phyloP scores from a whole-genome alignment of 441 rosid species.

The Arabidopsis lyrata region DNA sequence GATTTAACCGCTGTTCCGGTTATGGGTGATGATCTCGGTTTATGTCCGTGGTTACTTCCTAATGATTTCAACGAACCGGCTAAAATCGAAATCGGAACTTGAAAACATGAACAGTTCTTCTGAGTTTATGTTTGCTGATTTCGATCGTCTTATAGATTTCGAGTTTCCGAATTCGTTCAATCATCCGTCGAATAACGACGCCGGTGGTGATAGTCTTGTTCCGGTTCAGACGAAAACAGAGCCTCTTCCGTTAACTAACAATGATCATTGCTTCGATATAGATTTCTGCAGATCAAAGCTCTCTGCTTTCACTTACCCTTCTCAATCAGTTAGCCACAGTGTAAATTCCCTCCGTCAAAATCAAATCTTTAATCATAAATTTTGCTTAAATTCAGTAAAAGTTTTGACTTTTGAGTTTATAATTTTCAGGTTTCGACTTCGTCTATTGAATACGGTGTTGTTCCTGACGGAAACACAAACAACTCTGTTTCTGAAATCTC shows the following conservation, averaged over 20 bases:
- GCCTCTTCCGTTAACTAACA: conserved; percentile 47
- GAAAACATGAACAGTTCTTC: conserved; percentile 42
- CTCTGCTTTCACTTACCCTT: conserved; percentile 56
- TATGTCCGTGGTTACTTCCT: conserved; percentile 50
- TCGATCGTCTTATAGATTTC: conserved; percentile 63
- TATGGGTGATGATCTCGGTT: conserved; percentile 42
- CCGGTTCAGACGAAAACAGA: conserved; percentile 73
- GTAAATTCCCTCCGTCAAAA: conserved; percentile 48
- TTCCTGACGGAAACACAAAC: conserved; percentile 60
- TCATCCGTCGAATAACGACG: conserved; percentile 39
- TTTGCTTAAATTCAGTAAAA: not conserved
- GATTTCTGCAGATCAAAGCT: conserved; percentile 80
- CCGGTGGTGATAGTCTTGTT: conserved; percentile 65
- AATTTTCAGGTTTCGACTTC: conserved; percentile 60
- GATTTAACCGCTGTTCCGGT: conserved; percentile 38
- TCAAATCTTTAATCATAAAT: not conserved
- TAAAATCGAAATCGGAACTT: conserved; percentile 43
- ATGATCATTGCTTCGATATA: conserved; percentile 61
- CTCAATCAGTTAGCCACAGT: conserved; percentile 69
- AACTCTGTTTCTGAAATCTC: conserved; percentile 56
- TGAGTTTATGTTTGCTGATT: conserved; percentile 57
- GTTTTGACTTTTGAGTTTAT: not conserved
- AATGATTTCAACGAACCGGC: conserved; percentile 37
- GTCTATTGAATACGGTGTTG: conserved; percentile 65
- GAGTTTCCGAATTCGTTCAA: conserved; percentile 51